These are phyloP conservation scores for Botrytis paeoniae DNA, from an alignment of 2,329 filamentous ascomycete genomes.

Conservation along the genomic window DNA sequence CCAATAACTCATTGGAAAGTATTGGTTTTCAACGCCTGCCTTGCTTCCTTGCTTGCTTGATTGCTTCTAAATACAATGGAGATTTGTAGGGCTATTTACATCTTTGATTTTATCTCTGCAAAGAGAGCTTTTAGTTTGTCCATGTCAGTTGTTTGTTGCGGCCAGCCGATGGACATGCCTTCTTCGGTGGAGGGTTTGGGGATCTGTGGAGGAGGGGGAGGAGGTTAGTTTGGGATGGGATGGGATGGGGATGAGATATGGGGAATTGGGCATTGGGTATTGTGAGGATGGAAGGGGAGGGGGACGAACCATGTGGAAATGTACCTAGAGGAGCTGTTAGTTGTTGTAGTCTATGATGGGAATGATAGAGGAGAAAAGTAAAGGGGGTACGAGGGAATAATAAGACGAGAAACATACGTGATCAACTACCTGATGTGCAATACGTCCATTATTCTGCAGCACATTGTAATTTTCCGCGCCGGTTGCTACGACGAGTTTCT, in stretches of 20 bases:
- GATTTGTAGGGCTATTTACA: slow-evolving; percentile 49
- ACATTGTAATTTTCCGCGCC: slow-evolving; percentile 85
- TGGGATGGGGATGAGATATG: neutral
- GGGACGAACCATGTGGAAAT: slow-evolving; percentile 79
- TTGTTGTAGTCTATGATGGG: neutral
- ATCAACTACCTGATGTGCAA: slow-evolving; percentile 89
- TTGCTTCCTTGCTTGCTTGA: neutral
- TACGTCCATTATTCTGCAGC: slow-evolving; percentile 89
- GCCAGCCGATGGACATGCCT: slow-evolving; percentile 80
- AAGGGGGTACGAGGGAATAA: neutral
- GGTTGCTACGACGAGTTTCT: slow-evolving; percentile 77
- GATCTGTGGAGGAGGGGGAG: slow-evolving; percentile 57
- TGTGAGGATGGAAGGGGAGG: neutral
- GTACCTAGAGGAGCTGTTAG: slow-evolving; percentile 54
- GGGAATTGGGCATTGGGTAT: neutral
- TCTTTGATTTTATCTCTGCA: slow-evolving; percentile 86
- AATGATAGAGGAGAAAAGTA: neutral
- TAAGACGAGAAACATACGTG: slow-evolving; percentile 61
- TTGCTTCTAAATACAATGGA: neutral
- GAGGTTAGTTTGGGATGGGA: neutral
- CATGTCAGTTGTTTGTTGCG: slow-evolving; percentile 72
- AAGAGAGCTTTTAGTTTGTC: slow-evolving; percentile 74
- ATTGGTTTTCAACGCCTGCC: neutral
- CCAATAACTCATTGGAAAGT: neutral
- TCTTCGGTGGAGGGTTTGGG: slow-evolving; percentile 85